phyloP scores from a whole-genome alignment of 192 early-diverging fungal species.

The Backusella liffmaniae region DNA sequence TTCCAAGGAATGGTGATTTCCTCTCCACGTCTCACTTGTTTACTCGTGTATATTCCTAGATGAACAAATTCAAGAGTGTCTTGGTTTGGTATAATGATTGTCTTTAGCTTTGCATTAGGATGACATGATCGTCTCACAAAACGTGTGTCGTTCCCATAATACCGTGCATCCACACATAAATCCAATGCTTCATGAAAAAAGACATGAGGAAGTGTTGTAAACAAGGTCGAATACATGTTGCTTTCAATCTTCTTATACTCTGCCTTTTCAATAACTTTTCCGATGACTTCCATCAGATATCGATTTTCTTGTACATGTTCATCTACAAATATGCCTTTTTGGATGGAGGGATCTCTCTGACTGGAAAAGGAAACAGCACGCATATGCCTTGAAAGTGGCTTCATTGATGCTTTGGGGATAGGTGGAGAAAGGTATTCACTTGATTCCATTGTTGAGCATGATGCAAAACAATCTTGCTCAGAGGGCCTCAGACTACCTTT shows the following conservation, averaged over 20 bases:
- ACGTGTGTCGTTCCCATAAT: constrained; percentile 63
- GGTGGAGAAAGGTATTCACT: background rate
- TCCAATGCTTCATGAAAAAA: constrained; percentile 64
- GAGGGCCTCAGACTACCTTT: background rate
- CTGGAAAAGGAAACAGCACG: background rate
- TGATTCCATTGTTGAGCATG: background rate
- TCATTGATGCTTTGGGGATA: constrained; percentile 4
- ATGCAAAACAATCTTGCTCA: background rate
- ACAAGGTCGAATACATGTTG: constrained; percentile 63
- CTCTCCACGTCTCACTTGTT: constrained; percentile 54
- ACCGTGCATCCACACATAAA: constrained; percentile 68
- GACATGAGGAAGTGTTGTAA: constrained; percentile 61
- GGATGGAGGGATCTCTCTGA: background rate
- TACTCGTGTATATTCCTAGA: constrained; percentile 65
- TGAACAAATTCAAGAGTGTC: constrained; percentile 53
- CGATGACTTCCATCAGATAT: constrained; percentile 78
- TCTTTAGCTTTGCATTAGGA: constrained; percentile 62
- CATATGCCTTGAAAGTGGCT: background rate
- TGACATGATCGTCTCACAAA: constrained; percentile 67
- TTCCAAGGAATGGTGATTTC: constrained; percentile 74
- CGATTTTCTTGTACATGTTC: constrained; percentile 40
- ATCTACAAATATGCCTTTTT: constrained; percentile 12
- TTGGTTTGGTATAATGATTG: constrained; percentile 50
- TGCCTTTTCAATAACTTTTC: constrained; percentile 65
- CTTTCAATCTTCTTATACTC: constrained; percentile 53